Base-by-base conservation (phyloP, 345 rosid species). In the Microcos paniculata region DNA sequence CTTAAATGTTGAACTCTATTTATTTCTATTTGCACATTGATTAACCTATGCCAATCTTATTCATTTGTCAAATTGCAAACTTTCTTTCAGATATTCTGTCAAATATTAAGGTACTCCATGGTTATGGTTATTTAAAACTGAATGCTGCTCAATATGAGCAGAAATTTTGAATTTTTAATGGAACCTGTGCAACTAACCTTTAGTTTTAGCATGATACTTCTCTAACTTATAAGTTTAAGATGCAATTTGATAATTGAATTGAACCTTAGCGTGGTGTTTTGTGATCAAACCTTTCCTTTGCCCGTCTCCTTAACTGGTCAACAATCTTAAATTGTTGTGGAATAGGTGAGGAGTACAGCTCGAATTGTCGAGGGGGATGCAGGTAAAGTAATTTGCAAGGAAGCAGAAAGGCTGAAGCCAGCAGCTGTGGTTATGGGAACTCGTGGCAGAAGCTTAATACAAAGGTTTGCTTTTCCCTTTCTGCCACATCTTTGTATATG, bases 401-500 rank as follows among this genome's bases (percentile, higher is more conserved):
- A 94, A 85, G 96, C 98, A 67, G 93, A 87, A 72, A 89, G 82
- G 77, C 8, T 94, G 72, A 90, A 77, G 84, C 98, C 98, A 45
- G 98, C 90, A 7, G 98, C 97, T 70, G 98, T 94, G 14, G 88
- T 94, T 9, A 80, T 94, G 92, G 94, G 97, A 26, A 94, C 94
- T 52, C 86, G 96, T 84, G 98, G 98, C 77, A 86, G 98, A 78
- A 76, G 92, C 91, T 61, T 94, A 69, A 85, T 92, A 38, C 87
- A 93, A 82, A 94, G 97, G 97, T 92, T 69, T 12, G 55, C 38
- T 68, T 66, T 46, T 26, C 40, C 66, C 53, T 61, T 16, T 51
- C 72, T 38, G 11, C 65, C 9, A 12, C 38, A 7, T 64, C 48
- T 62, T 26, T 45, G 42, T 16, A 24, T 70, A 15, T 48, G 58